Conservation (phyloP, 73 alveolate species). For the Tetrahymena elliotti region DNA sequence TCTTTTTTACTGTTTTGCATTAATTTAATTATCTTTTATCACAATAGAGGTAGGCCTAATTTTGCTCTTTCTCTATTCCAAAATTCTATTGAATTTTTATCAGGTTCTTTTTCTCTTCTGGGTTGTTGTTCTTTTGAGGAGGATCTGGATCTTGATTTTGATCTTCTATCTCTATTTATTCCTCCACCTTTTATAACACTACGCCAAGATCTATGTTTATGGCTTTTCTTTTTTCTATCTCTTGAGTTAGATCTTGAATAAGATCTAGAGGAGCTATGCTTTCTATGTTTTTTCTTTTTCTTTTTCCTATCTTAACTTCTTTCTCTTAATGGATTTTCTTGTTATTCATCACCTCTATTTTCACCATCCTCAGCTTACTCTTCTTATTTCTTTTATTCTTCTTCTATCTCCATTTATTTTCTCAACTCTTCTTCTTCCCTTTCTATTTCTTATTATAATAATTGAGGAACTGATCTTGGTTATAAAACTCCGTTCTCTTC, state of each 20-base stretch:
- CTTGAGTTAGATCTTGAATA: background rate
- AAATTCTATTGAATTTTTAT: background rate
- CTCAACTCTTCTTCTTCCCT: conserved; percentile 37
- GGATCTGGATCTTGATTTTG: background rate
- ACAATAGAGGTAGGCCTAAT: background rate
- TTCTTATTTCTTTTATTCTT: background rate
- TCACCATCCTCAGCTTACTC: background rate
- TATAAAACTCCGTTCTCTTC: conserved; percentile 65
- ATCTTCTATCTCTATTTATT: background rate
- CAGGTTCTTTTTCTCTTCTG: background rate
- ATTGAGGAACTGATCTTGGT: conserved; percentile 54
- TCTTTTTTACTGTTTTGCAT: background rate
- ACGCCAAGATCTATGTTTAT: background rate
- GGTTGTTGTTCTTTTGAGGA: background rate
- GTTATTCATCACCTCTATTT: background rate
- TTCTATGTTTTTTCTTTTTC: background rate
- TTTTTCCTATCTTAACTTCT: background rate
- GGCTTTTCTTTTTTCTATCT: background rate
- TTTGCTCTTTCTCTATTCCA: background rate
- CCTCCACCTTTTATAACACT: background rate
- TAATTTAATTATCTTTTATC: background rate
- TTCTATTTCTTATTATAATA: conserved; percentile 40
- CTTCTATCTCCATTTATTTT: conserved; percentile 37
- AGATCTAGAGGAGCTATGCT: background rate
- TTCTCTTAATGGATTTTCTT: background rate